Percentiles rank a stretch among this genome's conserved stretches.
Evolutionary conservation across 2,329 filamentous ascomycete species (phyloP).

Genomic region (Rhexocercosporidium sp.): DNA sequence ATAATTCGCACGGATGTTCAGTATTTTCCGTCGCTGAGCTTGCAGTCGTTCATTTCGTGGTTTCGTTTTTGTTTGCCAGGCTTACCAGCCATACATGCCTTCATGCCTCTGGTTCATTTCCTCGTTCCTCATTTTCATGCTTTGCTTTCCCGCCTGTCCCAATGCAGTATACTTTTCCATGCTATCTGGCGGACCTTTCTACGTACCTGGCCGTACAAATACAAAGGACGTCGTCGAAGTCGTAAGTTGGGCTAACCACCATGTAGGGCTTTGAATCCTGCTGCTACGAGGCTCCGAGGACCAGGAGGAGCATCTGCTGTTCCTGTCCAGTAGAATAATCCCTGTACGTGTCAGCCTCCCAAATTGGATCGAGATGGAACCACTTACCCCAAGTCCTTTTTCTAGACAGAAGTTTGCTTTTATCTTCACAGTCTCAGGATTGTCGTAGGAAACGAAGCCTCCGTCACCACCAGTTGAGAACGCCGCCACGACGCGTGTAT

Average conservation of each 20-base stretch:
- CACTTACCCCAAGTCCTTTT: slow-evolving; percentile 65
- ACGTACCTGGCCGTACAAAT: slow-evolving; percentile 4
- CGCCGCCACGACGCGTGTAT: slow-evolving; percentile 70
- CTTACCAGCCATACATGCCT: background rate
- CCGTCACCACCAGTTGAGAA: slow-evolving; percentile 75
- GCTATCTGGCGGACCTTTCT: background rate
- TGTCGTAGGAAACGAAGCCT: slow-evolving; percentile 82
- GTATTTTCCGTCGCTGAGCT: background rate
- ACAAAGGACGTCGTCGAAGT: background rate
- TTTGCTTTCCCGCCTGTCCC: background rate
- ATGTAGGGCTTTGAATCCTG: slow-evolving; percentile 64
- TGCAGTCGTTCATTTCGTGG: background rate
- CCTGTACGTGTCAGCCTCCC: slow-evolving; percentile 48
- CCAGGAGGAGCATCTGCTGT: slow-evolving; percentile 68
- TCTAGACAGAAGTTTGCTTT: slow-evolving; percentile 78
- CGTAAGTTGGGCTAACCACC: background rate
- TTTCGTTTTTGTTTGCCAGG: background rate
- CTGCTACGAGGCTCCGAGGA: slow-evolving; percentile 61
- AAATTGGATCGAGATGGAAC: background rate
- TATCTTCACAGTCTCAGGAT: slow-evolving; percentile 73
- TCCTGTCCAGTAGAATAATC: slow-evolving; percentile 84
- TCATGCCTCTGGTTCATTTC: background rate
- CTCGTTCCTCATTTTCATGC: background rate
- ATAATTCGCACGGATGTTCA: no score
- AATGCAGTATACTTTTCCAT: slow-evolving; percentile 5